Conservation (phyloP, 768 basidiomycete species). For the Antrodiella citrinella region DNA sequence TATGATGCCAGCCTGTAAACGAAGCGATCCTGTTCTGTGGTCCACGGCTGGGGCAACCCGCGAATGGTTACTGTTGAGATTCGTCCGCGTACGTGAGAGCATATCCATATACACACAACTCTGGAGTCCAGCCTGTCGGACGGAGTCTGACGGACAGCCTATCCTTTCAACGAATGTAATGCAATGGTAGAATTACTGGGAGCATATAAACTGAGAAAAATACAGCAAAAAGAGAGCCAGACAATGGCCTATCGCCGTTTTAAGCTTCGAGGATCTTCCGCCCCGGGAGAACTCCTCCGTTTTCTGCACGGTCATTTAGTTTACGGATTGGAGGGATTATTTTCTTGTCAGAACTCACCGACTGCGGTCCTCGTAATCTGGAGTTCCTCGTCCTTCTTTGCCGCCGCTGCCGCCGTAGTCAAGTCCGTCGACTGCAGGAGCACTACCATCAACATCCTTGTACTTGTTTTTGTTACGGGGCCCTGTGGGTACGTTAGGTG, state of each 20-base stretch:
- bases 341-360: slow-evolving; percentile 31
- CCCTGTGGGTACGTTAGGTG: slow-evolving; percentile 81
- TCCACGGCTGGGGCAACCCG: too few species aligned
- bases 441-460: slow-evolving; percentile 81
- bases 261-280: slow-evolving; percentile 60
- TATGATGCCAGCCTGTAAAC: too few species aligned
- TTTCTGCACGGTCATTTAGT: slow-evolving; percentile 57
- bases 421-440: slow-evolving; percentile 80
- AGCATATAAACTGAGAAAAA: neutral
- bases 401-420: slow-evolving; percentile 61
- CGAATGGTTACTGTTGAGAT: too few species aligned
- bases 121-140: too few species aligned
- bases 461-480: slow-evolving; percentile 86
- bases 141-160: too few species aligned
- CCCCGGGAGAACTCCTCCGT: slow-evolving; percentile 62
- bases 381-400: slow-evolving; percentile 38
- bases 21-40: too few species aligned
- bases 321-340: neutral
- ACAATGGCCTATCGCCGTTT: slow-evolving; percentile 49
- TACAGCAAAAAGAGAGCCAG: neutral
- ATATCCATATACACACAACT: neutral
- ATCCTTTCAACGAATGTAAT: too few species aligned
- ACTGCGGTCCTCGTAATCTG: slow-evolving; percentile 54
- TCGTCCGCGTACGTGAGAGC: neutral
- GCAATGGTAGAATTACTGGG: neutral